phyloP scores from a whole-genome alignment of 1,284 basidiomycete species.

The Ganoderma lucidum region DNA sequence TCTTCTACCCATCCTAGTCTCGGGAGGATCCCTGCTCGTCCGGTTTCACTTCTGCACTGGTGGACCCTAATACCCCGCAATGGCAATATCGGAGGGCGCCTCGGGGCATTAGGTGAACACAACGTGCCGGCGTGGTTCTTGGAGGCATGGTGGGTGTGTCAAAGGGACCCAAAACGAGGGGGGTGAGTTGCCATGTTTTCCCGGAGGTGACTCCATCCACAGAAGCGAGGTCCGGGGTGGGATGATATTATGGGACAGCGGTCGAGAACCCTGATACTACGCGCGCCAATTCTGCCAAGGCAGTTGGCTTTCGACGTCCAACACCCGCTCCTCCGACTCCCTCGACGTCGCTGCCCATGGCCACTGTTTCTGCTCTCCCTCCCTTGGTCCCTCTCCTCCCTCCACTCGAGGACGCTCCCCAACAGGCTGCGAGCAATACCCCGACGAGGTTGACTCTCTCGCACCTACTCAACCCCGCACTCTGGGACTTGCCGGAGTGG shows the following conservation, averaged over 20 bases:
- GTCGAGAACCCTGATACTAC: slow-evolving; percentile 16
- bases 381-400: slow-evolving; percentile 3
- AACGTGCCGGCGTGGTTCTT: slow-evolving; percentile 15
- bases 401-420: not conserved
- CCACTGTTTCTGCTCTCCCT: slow-evolving; percentile 15
- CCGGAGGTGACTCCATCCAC: slow-evolving; percentile 17
- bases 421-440: not conserved
- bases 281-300: slow-evolving; percentile 22
- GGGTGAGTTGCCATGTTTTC: slow-evolving; percentile 4
- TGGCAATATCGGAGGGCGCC: slow-evolving; percentile 14
- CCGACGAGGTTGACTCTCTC: slow-evolving; percentile 33
- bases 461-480: slow-evolving; percentile 35
- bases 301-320: slow-evolving; percentile 6
- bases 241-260: slow-evolving; percentile 28
- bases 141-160: slow-evolving; percentile 24
- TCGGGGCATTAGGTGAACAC: slow-evolving; percentile 11
- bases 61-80: slow-evolving; percentile 21
- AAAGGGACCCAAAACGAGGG: slow-evolving; percentile 20
- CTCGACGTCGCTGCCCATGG: slow-evolving; percentile 21
- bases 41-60: not conserved
- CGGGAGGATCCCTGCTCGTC: slow-evolving; percentile 11
- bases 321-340: slow-evolving; percentile 4
- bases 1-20: slow-evolving; percentile 23
- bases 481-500: slow-evolving; percentile 42
- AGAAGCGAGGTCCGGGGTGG: slow-evolving; percentile 15